Evolutionary conservation across 2,329 filamentous ascomycete species (phyloP).

Genomic region (Cladosporium sp.): DNA sequence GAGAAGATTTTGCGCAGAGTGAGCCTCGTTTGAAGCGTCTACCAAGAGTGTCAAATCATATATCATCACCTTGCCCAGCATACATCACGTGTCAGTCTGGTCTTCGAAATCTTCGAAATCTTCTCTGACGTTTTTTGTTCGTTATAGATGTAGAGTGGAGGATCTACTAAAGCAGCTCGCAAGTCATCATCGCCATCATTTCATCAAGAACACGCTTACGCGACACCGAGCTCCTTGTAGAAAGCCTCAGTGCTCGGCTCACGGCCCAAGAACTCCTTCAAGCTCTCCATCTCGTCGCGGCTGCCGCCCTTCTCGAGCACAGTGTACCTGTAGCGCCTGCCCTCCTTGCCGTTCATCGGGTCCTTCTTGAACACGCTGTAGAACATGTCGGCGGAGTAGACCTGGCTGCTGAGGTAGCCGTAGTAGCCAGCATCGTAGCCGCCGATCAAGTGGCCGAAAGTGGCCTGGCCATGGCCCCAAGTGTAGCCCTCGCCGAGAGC

Average conservation of each 20-base stretch:
- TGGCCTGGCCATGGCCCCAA: constrained; percentile 77
- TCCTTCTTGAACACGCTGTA: constrained; percentile 74
- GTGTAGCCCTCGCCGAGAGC: constrained; percentile 54
- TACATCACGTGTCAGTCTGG: background rate
- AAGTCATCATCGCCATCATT: background rate
- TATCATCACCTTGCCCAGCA: too few species aligned
- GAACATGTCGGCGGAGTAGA: constrained; percentile 87
- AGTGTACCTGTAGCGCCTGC: constrained; percentile 73
- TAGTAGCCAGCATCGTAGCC: constrained; percentile 88
- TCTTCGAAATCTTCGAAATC: background rate
- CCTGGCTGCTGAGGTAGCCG: constrained; percentile 65
- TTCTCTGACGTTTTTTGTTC: background rate
- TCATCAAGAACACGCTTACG: constrained; percentile 14
- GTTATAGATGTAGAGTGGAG: background rate
- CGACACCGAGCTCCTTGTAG: constrained; percentile 71
- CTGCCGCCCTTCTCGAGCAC: constrained; percentile 76
- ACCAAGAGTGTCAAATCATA: too few species aligned
- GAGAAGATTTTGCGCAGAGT: background rate
- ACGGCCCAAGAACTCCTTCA: constrained; percentile 76
- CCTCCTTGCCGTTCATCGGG: constrained; percentile 74
- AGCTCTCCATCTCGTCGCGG: constrained; percentile 76
- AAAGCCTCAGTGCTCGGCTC: constrained; percentile 77
- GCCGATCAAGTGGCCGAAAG: constrained; percentile 79
- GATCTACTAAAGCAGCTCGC: background rate
- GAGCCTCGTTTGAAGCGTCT: too few species aligned